Conservation (phyloP, 179 eudicot genomes). For the Beta corolliflora region DNA sequence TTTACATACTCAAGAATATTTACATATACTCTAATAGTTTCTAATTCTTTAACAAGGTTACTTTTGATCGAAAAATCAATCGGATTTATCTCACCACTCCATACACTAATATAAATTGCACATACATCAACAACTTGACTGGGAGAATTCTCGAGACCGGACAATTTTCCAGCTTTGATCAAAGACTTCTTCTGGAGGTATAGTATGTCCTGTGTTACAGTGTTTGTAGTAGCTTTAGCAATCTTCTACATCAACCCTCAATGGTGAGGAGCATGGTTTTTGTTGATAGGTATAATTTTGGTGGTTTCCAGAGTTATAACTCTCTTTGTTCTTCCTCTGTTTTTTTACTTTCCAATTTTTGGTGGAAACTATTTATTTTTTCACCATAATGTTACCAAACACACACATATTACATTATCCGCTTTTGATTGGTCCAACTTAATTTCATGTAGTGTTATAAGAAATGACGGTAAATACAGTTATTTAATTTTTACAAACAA, state of each 20-base stretch:
- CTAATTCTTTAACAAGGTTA: no score
- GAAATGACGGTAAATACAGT: no score
- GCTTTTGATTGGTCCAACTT: no score
- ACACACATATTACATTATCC: no score
- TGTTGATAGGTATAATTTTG: not conserved
- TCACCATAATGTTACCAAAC: no score
- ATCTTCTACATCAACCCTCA: constrained; percentile 2
- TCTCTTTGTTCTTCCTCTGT: not conserved
- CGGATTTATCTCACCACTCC: no score
- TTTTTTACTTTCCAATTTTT: not conserved
- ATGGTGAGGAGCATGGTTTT: not conserved
- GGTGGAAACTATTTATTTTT: not conserved
- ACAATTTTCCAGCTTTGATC: constrained; percentile 29
- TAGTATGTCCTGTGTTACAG: not conserved
- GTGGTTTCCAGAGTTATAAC: not conserved
- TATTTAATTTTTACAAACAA: no score
- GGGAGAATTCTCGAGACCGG: constrained; percentile 16
- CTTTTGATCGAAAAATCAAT: no score
- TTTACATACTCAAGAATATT: no score
- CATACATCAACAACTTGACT: constrained; percentile 16
- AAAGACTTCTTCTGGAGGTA: constrained; percentile 14
- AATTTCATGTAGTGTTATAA: no score
- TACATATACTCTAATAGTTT: no score
- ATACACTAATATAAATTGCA: no score
- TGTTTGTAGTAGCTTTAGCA: not conserved